Conservation (phyloP, 2,329 filamentous ascomycete genomes). For the Claviceps spartinae region DNA sequence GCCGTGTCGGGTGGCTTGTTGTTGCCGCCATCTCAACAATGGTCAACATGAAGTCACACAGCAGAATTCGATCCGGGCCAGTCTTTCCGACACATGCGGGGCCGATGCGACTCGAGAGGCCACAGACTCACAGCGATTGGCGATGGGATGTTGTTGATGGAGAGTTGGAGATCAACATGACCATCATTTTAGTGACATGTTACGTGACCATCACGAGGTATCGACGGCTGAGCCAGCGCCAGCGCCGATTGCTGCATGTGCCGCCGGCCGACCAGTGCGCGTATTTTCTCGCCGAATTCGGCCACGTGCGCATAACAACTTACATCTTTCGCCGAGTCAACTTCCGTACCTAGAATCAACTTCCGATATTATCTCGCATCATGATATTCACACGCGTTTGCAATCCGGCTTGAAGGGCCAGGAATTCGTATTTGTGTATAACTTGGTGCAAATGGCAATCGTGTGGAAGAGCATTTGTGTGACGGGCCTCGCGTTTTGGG, state of each 20-base stretch:
- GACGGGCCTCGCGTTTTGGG: constrained; percentile 7
- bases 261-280: no score
- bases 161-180: not conserved
- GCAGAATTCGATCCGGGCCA: not conserved
- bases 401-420: not conserved
- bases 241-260: no score
- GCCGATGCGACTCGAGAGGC: not conserved
- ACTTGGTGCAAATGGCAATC: not conserved
- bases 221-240: not conserved
- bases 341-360: no score
- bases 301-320: no score
- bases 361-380: not conserved
- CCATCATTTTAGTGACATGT: not conserved
- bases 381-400: not conserved
- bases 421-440: not conserved
- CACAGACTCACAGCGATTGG: not conserved
- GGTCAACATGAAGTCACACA: not conserved
- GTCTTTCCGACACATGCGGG: not conserved
- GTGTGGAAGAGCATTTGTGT: not conserved
- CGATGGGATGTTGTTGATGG: not conserved
- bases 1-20: not conserved
- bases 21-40: not conserved
- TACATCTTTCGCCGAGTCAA: no score
- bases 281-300: no score
- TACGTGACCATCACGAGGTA: not conserved